Base-by-base conservation (phyloP, 1,284 basidiomycete species). In the Cystobasidium slooffiae region DNA sequence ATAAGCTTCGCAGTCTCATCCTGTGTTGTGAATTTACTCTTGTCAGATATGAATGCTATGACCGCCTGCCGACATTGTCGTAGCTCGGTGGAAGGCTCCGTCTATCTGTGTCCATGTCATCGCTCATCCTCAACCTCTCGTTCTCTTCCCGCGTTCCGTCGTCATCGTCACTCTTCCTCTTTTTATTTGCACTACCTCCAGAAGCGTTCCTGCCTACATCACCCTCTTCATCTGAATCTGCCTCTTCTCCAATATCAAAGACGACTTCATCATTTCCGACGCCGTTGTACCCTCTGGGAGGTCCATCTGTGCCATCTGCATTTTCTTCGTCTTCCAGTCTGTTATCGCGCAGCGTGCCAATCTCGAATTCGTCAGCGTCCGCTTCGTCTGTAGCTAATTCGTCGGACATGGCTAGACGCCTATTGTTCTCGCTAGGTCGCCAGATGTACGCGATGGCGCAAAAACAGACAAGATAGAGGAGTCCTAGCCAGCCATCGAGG, bases 321-420 rank as follows among this genome's bases (percentile, higher is more conserved):
- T 62, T 22, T 37, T 70, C 67, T 37, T 76, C 75, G 52, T 63
- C 66, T 49, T 76, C 75, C 10, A 72, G 52, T 22, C 70, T 64
- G 16, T 77, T 79, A 31, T 85, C 85, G 62, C 88, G 87, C 64
- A 89, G 84, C n/a, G 88, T 84, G 78, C 92, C 92, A 49, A 93
- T 86, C 80, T 95, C 94, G 81, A 94, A 96, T 81, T 94, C 92
- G 80, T 94, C 93, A 0, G 92, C 94, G 77, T 96, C 94, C 79
- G 90, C 88, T 82, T 97, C 93, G 83, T 97, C 90, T 85, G 93
- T 89, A 41, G 90, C 91, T 75, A 90, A 83, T 83, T 92, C 92
- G 78, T 91, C 92, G 72, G 89, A 93, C 90, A 91, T 92, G 59
- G 89, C 90, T 77, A 91, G 87, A 87, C 92, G 91, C 84, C 92